Evolutionary conservation across 306 rosid species (phyloP).

Genomic region (Inga leiocalycina): DNA sequence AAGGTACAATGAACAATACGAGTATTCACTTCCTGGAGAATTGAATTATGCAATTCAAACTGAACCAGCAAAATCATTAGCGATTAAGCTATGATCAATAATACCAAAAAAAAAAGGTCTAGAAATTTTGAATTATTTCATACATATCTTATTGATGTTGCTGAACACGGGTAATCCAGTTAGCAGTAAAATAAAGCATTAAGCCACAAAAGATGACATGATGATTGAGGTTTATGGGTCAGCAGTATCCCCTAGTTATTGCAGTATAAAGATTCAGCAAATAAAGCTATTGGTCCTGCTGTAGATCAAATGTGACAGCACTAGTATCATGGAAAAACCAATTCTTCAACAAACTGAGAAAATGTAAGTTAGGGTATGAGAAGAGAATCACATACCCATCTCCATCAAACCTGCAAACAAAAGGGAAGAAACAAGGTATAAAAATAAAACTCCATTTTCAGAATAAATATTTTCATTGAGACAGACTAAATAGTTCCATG

Average conservation of each 20-base stretch:
- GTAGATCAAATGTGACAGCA: constrained; percentile 19
- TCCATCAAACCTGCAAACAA: constrained; percentile 92
- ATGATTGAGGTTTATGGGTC: constrained; percentile 17
- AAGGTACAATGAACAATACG: not conserved
- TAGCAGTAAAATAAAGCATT: not conserved
- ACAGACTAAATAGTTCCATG: constrained; percentile 11
- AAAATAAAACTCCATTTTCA: constrained; percentile 31
- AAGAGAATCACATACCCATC: constrained; percentile 75
- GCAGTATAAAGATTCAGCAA: constrained; percentile 21
- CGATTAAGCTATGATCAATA: not conserved
- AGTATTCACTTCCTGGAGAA: not conserved
- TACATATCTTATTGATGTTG: constrained; percentile 1
- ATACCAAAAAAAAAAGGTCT: not conserved
- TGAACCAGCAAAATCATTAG: not conserved
- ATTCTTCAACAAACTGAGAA: constrained; percentile 28
- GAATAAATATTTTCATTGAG: constrained; percentile 19
- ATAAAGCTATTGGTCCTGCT: not conserved
- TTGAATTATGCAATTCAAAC: not conserved
- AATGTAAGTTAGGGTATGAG: constrained; percentile 22
- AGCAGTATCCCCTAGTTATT: constrained; percentile 12
- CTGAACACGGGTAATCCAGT: not conserved
- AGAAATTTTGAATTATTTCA: not conserved
- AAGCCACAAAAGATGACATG: constrained; percentile 1
- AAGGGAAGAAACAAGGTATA: constrained; percentile 29
- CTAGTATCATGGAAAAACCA: not conserved